These are phyloP conservation scores for Stephanodiscus triporus DNA, from an alignment of 108 stramenopile genomes.

Conservation along the genomic window DNA sequence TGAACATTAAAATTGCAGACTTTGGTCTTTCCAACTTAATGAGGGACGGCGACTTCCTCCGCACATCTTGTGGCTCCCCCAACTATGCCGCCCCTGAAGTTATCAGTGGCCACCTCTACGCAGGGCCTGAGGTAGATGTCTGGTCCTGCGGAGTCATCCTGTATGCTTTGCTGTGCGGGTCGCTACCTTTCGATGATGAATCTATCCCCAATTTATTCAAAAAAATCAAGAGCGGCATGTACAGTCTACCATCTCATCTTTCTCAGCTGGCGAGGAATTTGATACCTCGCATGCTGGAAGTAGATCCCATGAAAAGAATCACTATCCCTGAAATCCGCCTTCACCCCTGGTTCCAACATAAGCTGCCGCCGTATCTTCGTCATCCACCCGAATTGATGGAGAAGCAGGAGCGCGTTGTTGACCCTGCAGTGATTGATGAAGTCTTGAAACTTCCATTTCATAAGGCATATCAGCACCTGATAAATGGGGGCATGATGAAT, in stretches of 20 bases:
- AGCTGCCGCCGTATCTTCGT: conserved; percentile 95
- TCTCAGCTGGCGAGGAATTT: conserved; percentile 94
- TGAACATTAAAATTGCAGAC: conserved; percentile 99
- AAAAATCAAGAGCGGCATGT: conserved; percentile 99
- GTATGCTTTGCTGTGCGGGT: conserved; percentile 98
- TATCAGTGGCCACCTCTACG: conserved; percentile 97
- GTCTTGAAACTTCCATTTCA: conserved; percentile 89
- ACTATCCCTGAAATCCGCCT: conserved; percentile 96
- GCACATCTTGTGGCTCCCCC: conserved; percentile 97
- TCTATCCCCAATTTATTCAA: conserved; percentile 98
- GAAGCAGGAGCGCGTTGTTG: conserved; percentile 91
- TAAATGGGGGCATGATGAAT: conserved; percentile 52
- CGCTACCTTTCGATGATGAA: conserved; percentile 99
- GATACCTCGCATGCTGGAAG: conserved; percentile 98
- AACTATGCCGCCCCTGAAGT: conserved; percentile 99
- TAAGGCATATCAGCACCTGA: conserved; percentile 66
- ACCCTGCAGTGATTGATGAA: conserved; percentile 91
- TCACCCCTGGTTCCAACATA: conserved; percentile 98
- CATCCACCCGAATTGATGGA: conserved; percentile 95
- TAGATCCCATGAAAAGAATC: conserved; percentile 99
- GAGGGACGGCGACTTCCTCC: conserved; percentile 98
- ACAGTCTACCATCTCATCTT: conserved; percentile 94
- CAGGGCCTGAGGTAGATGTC: conserved; percentile 98
- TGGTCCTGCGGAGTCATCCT: conserved; percentile 99
- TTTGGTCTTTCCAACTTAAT: conserved; percentile 98